Evolutionary conservation across 1,284 basidiomycete species (phyloP), one percentile per base, ranked within the genome.

Genomic region (Leccinum pachyderme): DNA sequence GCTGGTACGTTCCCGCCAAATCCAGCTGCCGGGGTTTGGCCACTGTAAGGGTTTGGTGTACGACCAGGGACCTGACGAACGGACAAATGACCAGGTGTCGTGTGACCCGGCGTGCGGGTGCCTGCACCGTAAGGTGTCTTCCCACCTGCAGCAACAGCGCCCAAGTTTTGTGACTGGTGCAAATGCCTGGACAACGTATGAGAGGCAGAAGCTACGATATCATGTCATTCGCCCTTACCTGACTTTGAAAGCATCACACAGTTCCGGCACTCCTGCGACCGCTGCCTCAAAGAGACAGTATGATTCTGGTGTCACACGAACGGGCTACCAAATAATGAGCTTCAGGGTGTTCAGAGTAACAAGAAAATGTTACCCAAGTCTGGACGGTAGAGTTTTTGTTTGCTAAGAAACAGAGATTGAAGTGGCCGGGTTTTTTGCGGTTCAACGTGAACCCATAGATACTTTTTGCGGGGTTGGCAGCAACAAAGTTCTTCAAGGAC

Each of bases 371-470:
- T 75, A 93, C 93, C 94, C 93, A 97, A 55, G 86, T 92, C 69
- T 94, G 91, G 52, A 96, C 90, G n/a, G 86, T 83, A 5, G 93
- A 84, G 63, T 89, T 91, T 70, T 93, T 93, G 71, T 93, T 95
- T 25, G 93, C 89, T 66, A 98, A 80, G 82, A 99, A 99, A 66
- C 89, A 93, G 13, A 99, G 80, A 65, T 86, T 91, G 76, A 99
- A 94, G 72, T 96, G 93, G 0, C 97, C 97, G 0, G 97, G 93
- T 53, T 84, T 84, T 63, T 90, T 89, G 56, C 87, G 82, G 70
- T 99, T 97, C 58, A 99, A 78, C 7, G 91, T 91, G 71, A 99
- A 99, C 8, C 94, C 97, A 65, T 99, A 99, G 70, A 93, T 93
- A 66, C 93, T 95, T 72, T 91, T 91, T 13, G 89, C 89, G 5